Percentiles rank a stretch among this genome's conserved stretches.
These are phyloP conservation scores for Trapa bicornis DNA, from an alignment of 345 rosid genomes.

Conservation along the genomic window DNA sequence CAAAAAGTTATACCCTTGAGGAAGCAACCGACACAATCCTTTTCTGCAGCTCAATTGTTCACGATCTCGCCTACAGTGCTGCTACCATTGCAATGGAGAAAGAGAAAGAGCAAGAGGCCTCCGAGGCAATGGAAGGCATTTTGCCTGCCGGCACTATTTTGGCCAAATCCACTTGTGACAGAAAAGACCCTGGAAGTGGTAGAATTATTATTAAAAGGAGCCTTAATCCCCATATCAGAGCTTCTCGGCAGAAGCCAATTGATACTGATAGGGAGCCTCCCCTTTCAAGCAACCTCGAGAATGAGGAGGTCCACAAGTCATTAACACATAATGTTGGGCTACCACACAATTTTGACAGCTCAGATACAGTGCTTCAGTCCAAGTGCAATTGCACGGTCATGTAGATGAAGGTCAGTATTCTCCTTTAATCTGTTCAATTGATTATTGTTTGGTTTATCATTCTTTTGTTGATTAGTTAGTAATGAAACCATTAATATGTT, in stretches of 20 bases:
- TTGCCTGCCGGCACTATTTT: constrained; percentile 60
- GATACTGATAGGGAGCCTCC: constrained; percentile 40
- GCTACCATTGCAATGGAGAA: constrained; percentile 70
- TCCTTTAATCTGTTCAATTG: background rate
- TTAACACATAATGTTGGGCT: constrained; percentile 45
- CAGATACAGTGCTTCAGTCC: constrained; percentile 77
- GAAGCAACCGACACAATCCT: constrained; percentile 91
- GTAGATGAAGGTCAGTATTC: constrained; percentile 26
- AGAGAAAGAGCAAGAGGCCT: constrained; percentile 28
- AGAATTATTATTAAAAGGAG: constrained; percentile 35
- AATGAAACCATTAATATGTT: background rate
- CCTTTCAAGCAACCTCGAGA: constrained; percentile 31
- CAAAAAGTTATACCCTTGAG: constrained; percentile 82
- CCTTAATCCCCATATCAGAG: constrained; percentile 37
- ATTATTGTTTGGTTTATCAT: background rate
- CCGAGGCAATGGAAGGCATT: constrained; percentile 40
- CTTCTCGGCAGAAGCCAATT: constrained; percentile 31
- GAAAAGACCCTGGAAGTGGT: constrained; percentile 31
- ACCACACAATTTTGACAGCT: constrained; percentile 43
- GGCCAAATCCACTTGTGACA: constrained; percentile 46
- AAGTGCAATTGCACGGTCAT: constrained; percentile 97
- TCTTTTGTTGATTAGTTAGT: background rate
- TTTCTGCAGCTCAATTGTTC: constrained; percentile 90
- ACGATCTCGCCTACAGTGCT: constrained; percentile 74
- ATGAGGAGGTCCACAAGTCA: constrained; percentile 58